Conservation (phyloP, 192 early-diverging fungal genomes). For the Coemansia sp. region DNA sequence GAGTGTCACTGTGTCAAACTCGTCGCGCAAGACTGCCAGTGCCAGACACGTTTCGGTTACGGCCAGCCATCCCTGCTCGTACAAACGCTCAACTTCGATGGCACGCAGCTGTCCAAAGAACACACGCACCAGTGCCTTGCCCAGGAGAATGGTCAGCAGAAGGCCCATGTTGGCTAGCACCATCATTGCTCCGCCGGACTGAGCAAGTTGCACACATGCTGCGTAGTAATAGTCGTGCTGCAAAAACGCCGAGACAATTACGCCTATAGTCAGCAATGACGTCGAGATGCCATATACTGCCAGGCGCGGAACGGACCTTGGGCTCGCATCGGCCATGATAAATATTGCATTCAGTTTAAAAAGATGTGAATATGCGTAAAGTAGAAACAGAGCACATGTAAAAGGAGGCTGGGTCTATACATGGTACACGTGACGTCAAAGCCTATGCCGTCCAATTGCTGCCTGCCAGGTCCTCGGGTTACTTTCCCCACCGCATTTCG, state of each 20-base stretch:
- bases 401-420: no score
- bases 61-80: slow-evolving; percentile 96
- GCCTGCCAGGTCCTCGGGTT: not conserved
- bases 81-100: slow-evolving; percentile 97
- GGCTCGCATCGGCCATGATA: slow-evolving; percentile 30
- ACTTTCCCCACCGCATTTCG: slow-evolving; percentile 49
- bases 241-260: slow-evolving; percentile 64
- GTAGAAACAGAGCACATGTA: no score
- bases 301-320: slow-evolving; percentile 52
- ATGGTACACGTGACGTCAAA: no score
- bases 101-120: slow-evolving; percentile 92
- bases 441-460: slow-evolving; percentile 1
- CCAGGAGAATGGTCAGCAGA: slow-evolving; percentile 76
- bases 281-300: slow-evolving; percentile 73
- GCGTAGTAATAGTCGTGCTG: slow-evolving; percentile 85
- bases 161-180: slow-evolving; percentile 79
- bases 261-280: slow-evolving; percentile 61
- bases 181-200: slow-evolving; percentile 86
- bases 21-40: slow-evolving; percentile 93
- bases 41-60: slow-evolving; percentile 96
- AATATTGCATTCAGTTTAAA: slow-evolving; percentile 1
- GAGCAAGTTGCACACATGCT: slow-evolving; percentile 84
- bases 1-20: slow-evolving; percentile 86
- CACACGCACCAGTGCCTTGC: slow-evolving; percentile 71
- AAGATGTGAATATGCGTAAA: not conserved